These are phyloP conservation scores for Alternaria ethzedia DNA, from an alignment of 2,329 filamentous ascomycete species.

Conservation along the genomic window DNA sequence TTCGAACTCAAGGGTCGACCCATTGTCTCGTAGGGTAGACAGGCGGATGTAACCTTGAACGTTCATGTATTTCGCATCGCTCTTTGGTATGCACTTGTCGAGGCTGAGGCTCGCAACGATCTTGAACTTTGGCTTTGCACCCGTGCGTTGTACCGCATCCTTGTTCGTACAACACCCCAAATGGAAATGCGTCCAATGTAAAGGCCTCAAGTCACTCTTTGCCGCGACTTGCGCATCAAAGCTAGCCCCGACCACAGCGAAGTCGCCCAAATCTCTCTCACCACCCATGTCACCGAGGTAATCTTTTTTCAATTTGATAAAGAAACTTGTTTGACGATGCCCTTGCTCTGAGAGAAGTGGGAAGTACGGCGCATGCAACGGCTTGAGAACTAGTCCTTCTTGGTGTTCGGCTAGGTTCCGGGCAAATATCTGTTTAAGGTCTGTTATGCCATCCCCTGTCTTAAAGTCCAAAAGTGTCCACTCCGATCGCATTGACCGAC, in stretches of 20 bases:
- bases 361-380: conserved; percentile 77
- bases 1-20: conserved; percentile 29
- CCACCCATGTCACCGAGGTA: conserved; percentile 81
- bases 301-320: conserved; percentile 90
- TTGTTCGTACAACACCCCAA: conserved; percentile 78
- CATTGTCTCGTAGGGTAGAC: conserved; percentile 28
- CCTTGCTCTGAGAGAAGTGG: conserved; percentile 34
- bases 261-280: conserved; percentile 69
- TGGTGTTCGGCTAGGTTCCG: conserved; percentile 68
- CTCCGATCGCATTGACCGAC: conserved; percentile 70
- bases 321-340: conserved; percentile 50
- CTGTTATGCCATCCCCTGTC: conserved; percentile 35
- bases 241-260: conserved; percentile 77
- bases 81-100: conserved; percentile 54
- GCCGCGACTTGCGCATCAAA: conserved; percentile 70
- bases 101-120: conserved; percentile 65
- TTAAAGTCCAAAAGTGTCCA: conserved; percentile 72
- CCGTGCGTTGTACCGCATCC: conserved; percentile 60
- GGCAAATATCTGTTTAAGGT: conserved; percentile 62
- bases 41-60: conserved; percentile 48
- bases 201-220: conserved; percentile 58
- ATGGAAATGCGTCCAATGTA: conserved; percentile 82
- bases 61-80: conserved; percentile 54
- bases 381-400: conserved; percentile 84
- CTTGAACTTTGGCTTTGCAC: conserved; percentile 65